Base-by-base conservation (phyloP, 306 rosid species). In the Gastrolobium villosum region DNA sequence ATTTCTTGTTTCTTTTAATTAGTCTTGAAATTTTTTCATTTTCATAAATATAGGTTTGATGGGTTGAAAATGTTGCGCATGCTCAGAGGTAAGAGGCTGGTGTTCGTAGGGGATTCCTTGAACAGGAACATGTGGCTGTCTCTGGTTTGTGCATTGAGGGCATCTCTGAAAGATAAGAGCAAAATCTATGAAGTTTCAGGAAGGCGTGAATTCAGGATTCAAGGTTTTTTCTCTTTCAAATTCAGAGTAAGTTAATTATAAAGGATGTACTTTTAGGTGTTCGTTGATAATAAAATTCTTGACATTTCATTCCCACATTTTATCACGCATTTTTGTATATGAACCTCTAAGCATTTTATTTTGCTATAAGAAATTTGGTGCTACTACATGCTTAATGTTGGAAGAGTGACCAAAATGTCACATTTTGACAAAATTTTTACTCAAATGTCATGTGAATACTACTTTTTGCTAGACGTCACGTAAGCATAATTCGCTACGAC, bases 101-200 rank as follows among this genome's bases (percentile, higher is more conserved):
- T 83, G 72, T 83, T 83, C 52, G 86, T 83, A 7, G 86, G 86
- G 15, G 86, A 83, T 46, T 83, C 86, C 5, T 79, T 83, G 86
- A 83, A 78, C 81, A 83, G 86, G 55, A 83, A 74, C 63, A 83
- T 78, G 86, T 83, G 83, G 83, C 76, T 72, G 40, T 72, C 86
- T 65, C 64, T 83, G 44, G 80, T 78, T 36, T 83, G 86, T 73
- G 71, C 83, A 4, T 34, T 78, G 37, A 77, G 83, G 34, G 76
- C 67, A 9, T 77, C 86, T 72, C 43, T 83, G 2, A 57, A 56
- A 63, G 76, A 77, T 65, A 83, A 78, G 52, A 83, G 52, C 80
- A 77, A 45, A 78, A 48, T 83, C 62, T 56, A 67, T 32, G 60
- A 48, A 40, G 70, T 78, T 56, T 72, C 80, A 0, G 80, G 49